These are phyloP conservation scores for Aspergillus sojae DNA, from an alignment of 2,329 filamentous ascomycete species.

Conservation along the genomic window DNA sequence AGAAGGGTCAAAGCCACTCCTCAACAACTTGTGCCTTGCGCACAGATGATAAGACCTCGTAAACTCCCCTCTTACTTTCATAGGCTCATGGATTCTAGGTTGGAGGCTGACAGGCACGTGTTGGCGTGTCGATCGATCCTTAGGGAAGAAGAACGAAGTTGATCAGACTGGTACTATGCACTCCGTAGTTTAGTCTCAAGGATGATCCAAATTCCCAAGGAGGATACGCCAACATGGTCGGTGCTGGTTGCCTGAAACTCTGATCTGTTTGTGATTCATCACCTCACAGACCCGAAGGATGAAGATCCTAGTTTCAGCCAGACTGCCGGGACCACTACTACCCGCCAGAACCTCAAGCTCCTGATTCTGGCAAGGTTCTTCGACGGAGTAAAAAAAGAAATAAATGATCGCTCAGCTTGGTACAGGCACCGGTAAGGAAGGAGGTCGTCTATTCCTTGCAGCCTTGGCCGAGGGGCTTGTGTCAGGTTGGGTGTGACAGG, in stretches of 20 bases:
- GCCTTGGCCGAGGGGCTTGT: slow-evolving; percentile 16
- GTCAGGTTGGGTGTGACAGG: slow-evolving; percentile 21
- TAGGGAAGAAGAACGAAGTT: slow-evolving; percentile 7
- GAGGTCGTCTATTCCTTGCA: slow-evolving; percentile 15
- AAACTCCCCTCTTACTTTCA: slow-evolving; percentile 1
- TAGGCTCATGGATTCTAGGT: slow-evolving; percentile 7
- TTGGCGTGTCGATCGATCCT: slow-evolving; percentile 21
- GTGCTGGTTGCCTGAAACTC: slow-evolving; percentile 14
- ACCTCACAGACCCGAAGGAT: slow-evolving; percentile 15
- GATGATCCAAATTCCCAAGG: not conserved
- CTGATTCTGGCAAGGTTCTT: slow-evolving; percentile 14
- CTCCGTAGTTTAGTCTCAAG: not conserved
- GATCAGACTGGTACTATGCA: slow-evolving; percentile 3
- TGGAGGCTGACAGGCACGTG: slow-evolving; percentile 21
- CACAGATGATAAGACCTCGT: slow-evolving; percentile 4
- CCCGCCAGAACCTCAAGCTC: slow-evolving; percentile 15
- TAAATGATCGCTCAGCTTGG: slow-evolving; percentile 5
- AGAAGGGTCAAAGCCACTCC: slow-evolving; percentile 2
- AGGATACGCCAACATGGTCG: slow-evolving; percentile 7
- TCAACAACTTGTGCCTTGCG: not conserved
- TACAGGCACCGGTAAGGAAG: not conserved
- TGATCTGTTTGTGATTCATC: slow-evolving; percentile 21
- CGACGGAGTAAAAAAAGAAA: not conserved
- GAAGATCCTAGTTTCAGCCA: slow-evolving; percentile 26
- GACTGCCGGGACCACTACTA: slow-evolving; percentile 22